Base-by-base conservation (phyloP, 306 rosid species). In the Cicer cuneatum region DNA sequence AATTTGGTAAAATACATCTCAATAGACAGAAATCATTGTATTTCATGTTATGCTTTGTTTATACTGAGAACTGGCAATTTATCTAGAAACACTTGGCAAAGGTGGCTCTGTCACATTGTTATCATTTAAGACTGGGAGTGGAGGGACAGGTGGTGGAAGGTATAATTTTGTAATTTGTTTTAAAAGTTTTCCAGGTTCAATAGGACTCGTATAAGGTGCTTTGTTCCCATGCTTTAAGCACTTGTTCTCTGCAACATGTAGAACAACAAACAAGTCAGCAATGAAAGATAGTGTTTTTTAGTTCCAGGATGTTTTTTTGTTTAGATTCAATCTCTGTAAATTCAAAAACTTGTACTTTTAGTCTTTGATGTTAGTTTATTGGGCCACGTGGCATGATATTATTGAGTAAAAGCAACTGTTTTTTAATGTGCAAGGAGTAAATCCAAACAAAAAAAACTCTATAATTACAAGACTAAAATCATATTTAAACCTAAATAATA, bases 111-210 rank as follows among this genome's bases (percentile, higher is more conserved):
- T 13, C 77, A 94, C 91, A 65, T 88, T 90, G 2, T 2, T 52
- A 10, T 38, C 83, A 1, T 33, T 71, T 58, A 93, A 78, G 60
- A 79, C 46, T 1, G 93, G 95, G 16, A 74, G 83, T n/a, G 93
- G 92, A 73, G 95, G 84, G 52, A 75, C 84, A 19, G 92, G 81
- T 38, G 96, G 86, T 48, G 97, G 93, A 85, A 87, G 2, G 67
- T 35, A 85, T 0, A 0, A 24, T 2, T 46, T 0, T 8, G 82
- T 18, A 69, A 94, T 12, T 54, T 80, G 13, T 72, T 73, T 14
- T 16, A 87, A 3, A 54, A 94, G 89, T 73, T 81, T 76, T 5
- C 87, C 95, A 71, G 97, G 89, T 74, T 49, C 29, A 76, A 86
- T 60, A n/a, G 91, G 81, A 16, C 11, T 71, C 90, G 91, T 87